Conservation (phyloP, 2,329 filamentous ascomycete genomes). For the Fusarium haematococcum region DNA sequence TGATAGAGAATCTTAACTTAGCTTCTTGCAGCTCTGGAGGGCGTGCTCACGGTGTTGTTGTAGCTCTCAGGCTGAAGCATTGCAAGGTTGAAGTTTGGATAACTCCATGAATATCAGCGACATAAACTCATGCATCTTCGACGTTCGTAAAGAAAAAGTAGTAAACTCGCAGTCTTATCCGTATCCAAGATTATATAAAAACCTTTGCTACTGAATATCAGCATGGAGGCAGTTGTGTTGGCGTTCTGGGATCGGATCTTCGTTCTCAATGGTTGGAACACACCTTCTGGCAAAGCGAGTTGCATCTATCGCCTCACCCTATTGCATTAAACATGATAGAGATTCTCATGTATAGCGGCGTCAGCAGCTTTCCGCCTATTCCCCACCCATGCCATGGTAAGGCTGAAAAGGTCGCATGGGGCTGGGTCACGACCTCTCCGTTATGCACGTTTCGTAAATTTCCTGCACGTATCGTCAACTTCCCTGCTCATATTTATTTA, state of each 20-base stretch:
- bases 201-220: neutral
- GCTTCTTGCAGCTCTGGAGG: neutral
- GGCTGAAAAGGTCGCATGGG: neutral
- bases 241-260: neutral
- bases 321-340: neutral
- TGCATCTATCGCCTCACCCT: neutral
- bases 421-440: neutral
- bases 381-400: neutral
- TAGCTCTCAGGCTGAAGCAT: neutral
- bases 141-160: neutral
- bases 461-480: neutral
- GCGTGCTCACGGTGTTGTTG: neutral
- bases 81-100: too few species aligned
- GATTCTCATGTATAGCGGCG: neutral
- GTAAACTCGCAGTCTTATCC: accelerated
- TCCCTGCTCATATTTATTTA: neutral
- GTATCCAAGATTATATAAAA: accelerated
- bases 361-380: neutral
- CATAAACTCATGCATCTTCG: neutral
- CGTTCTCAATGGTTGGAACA: neutral
- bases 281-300: neutral
- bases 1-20: neutral
- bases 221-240: neutral
- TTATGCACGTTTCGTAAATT: neutral
- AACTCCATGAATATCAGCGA: neutral